Base-by-base conservation (phyloP, 148 eudicot genomes). In the Agrostemma githago region DNA sequence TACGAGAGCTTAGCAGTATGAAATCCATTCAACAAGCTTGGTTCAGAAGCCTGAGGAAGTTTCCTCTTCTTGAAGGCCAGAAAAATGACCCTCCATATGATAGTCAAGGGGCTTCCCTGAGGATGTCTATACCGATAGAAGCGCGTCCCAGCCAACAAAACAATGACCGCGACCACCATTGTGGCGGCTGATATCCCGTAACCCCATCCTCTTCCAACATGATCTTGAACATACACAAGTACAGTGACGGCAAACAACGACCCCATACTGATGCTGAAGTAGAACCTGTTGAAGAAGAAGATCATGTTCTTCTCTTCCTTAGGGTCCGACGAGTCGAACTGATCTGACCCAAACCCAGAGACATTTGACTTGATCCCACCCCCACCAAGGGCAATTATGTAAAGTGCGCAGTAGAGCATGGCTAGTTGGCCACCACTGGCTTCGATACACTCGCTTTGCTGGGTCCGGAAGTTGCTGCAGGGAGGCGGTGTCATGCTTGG, bases 331-430 rank as follows among this genome's bases (percentile, higher is more conserved):
- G 79, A 51, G 77, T 96, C 97, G 61, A 96, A 96, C 58, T 96
- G 99, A 77, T 96, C 99, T 0, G 99, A 85, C 6, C 99, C 99
- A 17, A 96, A 96, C 4, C 99, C 99, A 0, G 99, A 92, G 58
- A 96, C 99, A 39, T 96, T 96, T 38, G 99, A 88, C 64, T 96
- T 96, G 70, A 96, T 96, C 26, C 99, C 99, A 0, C 97, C 99
- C 15, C 86, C 99, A 19, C 99, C 99, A 0, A 96, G 83, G 17
- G 99, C 97, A 20, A 89, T 86, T 51, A 83, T 92, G 87, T 96
- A 92, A 40, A 96, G 96, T 37, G 99, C 93, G 0, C 80, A 77
- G 48, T 87, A 92, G 72, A 92, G 95, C 79, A 96, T 21, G 34
- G 87, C 92, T 76, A 96, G 83, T 75, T 92, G 99, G 8, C 56